phyloP scores from a whole-genome alignment of 2,329 filamentous ascomycete species.

The Didymella lethalis region DNA sequence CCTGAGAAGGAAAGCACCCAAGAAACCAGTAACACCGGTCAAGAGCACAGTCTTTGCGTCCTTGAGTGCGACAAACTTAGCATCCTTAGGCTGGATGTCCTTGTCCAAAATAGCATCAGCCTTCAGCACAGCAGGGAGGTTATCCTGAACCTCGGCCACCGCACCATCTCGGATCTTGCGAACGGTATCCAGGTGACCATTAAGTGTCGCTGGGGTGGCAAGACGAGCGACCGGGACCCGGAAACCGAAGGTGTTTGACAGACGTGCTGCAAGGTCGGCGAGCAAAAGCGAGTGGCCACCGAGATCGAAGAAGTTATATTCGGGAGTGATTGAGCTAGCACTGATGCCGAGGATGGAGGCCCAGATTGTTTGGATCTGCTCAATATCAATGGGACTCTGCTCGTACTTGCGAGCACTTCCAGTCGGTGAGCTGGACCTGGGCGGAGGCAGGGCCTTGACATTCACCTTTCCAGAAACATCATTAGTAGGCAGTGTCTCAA shows the following conservation, averaged over 20 bases:
- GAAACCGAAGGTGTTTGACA: constrained; percentile 76
- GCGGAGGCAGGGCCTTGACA: constrained; percentile 73
- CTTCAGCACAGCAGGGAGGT: constrained; percentile 73
- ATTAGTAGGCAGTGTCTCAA: constrained; percentile 75
- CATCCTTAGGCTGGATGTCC: constrained; percentile 68
- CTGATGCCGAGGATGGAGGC: constrained; percentile 73
- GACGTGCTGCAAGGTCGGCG: constrained; percentile 75
- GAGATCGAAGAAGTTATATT: constrained; percentile 82
- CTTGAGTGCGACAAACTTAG: constrained; percentile 65
- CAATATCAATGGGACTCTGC: constrained; percentile 70
- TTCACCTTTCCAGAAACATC: constrained; percentile 82
- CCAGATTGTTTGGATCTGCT: constrained; percentile 76
- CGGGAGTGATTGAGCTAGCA: constrained; percentile 66
- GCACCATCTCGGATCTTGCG: constrained; percentile 74
- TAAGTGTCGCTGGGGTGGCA: constrained; percentile 74
- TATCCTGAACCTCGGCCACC: constrained; percentile 76
- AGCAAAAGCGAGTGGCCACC: constrained; percentile 80
- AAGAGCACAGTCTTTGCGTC: constrained; percentile 74
- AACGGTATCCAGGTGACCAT: constrained; percentile 76
- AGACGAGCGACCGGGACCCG: constrained; percentile 74
- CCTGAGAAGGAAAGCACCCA: constrained; percentile 77
- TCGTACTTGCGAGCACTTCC: constrained; percentile 58
- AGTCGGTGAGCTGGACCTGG: constrained; percentile 58
- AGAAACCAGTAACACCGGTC: constrained; percentile 78
- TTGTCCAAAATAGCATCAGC: constrained; percentile 72